Evolutionary conservation across 2,329 filamentous ascomycete genomes (phyloP).

Genomic region (Talaromyces albobiverticillius): DNA sequence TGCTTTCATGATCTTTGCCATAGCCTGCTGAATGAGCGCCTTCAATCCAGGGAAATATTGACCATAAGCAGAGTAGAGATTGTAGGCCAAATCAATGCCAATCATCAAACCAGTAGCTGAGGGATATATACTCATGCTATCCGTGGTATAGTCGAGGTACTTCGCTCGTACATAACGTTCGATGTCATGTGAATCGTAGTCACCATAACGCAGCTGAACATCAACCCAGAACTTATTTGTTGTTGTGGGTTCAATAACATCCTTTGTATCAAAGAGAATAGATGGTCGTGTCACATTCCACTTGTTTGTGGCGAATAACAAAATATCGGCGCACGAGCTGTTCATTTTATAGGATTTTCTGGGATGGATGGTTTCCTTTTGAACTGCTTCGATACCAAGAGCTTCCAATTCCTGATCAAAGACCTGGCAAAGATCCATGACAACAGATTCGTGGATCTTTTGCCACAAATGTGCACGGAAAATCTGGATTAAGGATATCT

Average conservation of each 20-base stretch:
- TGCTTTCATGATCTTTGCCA: conserved; percentile 99
- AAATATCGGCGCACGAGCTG: conserved; percentile 94
- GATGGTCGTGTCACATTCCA: conserved; percentile 97
- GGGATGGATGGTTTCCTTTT: conserved; percentile 98
- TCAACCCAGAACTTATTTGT: conserved; percentile 99
- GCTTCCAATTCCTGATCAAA: conserved; percentile 97
- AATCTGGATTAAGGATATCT: conserved; percentile 97
- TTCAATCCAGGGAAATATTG: conserved; percentile 99
- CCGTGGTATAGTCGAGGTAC: conserved; percentile 97
- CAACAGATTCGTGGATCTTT: conserved; percentile 97
- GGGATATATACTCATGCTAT: conserved; percentile 98
- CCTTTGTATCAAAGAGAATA: conserved; percentile 92
- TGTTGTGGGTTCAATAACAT: conserved; percentile 86
- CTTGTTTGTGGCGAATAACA: conserved; percentile 95
- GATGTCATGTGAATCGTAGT: conserved; percentile 99
- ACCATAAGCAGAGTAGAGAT: conserved; percentile 95
- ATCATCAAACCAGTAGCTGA: conserved; percentile 97
- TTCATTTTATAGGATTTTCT: conserved; percentile 99
- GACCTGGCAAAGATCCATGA: conserved; percentile 98
- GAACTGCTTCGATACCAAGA: conserved; percentile 92
- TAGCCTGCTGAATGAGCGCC: conserved; percentile 91
- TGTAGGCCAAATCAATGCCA: conserved; percentile 95
- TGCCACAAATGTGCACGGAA: conserved; percentile 99
- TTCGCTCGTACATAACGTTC: conserved; percentile 96
- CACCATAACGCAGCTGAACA: conserved; percentile 92